A percentile compares a stretch with the other conserved stretches of the same genome.
Conservation (phyloP, 2,329 filamentous ascomycete genomes). For the Fusarium mangiferae region DNA sequence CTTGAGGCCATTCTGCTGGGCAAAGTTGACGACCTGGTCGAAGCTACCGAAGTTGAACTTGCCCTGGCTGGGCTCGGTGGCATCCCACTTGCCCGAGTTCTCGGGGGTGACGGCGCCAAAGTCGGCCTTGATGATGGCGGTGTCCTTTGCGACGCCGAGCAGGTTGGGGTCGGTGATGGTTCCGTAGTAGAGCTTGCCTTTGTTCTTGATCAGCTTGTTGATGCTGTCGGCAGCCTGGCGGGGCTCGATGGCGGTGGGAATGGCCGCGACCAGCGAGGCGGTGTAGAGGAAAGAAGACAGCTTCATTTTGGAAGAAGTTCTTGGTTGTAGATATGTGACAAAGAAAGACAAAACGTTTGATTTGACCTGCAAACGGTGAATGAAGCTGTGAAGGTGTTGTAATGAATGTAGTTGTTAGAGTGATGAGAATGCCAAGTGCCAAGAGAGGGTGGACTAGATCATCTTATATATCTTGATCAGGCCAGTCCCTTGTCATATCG, state of each 20-base stretch:
- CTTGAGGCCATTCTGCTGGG: conserved; percentile 60
- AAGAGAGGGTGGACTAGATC: background rate
- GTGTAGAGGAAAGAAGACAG: conserved; percentile 19
- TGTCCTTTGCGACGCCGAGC: conserved; percentile 53
- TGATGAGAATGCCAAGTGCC: conserved; percentile 13
- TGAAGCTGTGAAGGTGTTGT: background rate
- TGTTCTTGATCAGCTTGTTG: conserved; percentile 56
- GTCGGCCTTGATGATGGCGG: conserved; percentile 65
- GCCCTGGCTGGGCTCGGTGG: conserved; percentile 50
- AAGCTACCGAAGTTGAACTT: conserved; percentile 66
- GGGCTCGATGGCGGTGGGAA: conserved; percentile 16
- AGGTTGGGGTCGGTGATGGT: conserved; percentile 64
- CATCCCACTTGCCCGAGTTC: conserved; percentile 78
- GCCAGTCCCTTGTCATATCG: background rate
- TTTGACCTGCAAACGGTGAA: conserved; percentile 21
- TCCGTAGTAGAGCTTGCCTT: conserved; percentile 73
- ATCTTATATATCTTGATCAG: conserved; percentile 9
- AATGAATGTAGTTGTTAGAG: background rate
- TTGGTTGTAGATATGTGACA: background rate
- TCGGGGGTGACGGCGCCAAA: conserved; percentile 75
- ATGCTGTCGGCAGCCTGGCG: conserved; percentile 12
- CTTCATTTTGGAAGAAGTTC: conserved; percentile 4
- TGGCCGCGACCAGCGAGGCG: conserved; percentile 26
- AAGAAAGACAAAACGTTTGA: background rate
- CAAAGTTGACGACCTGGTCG: conserved; percentile 70